Conservation (phyloP, 495 filamentous ascomycete species). For the Stereocaulon alpinum region DNA sequence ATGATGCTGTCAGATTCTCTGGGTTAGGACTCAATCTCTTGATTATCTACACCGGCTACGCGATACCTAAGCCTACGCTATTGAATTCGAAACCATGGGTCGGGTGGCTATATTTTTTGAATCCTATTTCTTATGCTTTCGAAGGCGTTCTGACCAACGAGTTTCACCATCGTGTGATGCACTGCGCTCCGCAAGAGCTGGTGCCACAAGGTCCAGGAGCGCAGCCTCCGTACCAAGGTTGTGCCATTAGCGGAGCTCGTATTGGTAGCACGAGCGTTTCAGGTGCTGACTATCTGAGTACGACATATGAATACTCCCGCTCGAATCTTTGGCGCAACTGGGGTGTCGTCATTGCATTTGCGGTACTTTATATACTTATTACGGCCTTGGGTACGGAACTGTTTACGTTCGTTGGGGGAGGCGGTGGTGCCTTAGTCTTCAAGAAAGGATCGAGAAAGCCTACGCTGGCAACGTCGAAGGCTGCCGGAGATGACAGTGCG, state of each 20-base stretch:
- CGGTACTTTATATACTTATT: constrained; percentile 56
- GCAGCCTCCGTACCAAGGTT: constrained; percentile 47
- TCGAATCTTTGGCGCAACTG: constrained; percentile 72
- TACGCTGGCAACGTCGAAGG: constrained; percentile 33
- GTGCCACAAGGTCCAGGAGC: constrained; percentile 45
- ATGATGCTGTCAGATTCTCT: constrained; percentile 62
- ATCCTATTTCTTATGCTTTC: constrained; percentile 64
- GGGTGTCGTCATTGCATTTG: constrained; percentile 62
- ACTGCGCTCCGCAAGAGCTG: constrained; percentile 47
- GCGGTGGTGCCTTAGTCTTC: constrained; percentile 54
- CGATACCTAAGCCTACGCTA: constrained; percentile 59
- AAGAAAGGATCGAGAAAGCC: constrained; percentile 51
- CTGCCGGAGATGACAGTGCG: constrained; percentile 30
- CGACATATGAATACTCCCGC: constrained; percentile 49
- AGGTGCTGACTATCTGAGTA: constrained; percentile 49
- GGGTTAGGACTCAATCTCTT: constrained; percentile 56
- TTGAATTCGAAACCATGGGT: constrained; percentile 63
- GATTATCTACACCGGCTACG: constrained; percentile 71
- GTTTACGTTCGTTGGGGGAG: constrained; percentile 42
- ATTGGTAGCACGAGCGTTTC: constrained; percentile 36
- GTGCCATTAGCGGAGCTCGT: constrained; percentile 47
- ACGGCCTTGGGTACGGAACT: constrained; percentile 51
- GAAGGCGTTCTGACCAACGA: constrained; percentile 60
- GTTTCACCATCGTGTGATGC: constrained; percentile 47
- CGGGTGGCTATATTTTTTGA: constrained; percentile 61